These are phyloP conservation scores for Quercus phellos DNA, from an alignment of 331 rosid species.

Conservation along the genomic window DNA sequence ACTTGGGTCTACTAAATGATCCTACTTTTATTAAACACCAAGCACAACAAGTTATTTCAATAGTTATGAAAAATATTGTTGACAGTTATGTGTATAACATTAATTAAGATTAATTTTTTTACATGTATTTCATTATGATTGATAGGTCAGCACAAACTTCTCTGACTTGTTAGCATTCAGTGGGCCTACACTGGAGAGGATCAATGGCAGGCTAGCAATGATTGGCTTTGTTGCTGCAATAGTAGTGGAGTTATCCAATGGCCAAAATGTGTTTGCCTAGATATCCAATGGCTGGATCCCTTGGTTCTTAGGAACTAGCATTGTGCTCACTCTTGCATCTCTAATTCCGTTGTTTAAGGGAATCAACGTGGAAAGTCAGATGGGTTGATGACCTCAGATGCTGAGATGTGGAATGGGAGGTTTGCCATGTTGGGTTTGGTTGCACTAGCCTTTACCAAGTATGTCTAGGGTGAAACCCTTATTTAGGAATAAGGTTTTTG, in stretches of 20 bases:
- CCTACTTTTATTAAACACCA: too few relatives aligned
- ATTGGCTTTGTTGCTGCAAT: constrained; percentile 74
- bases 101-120: too few relatives aligned
- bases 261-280: constrained; percentile 59
- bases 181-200: constrained; percentile 84
- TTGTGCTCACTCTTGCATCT: constrained; percentile 59
- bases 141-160: constrained; percentile 50
- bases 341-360: constrained; percentile 62
- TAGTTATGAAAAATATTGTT: too few relatives aligned
- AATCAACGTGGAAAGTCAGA: constrained; percentile 64
- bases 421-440: constrained; percentile 74
- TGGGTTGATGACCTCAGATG: constrained; percentile 55
- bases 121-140: too few relatives aligned
- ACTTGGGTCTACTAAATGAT: too few relatives aligned
- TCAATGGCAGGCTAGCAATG: constrained; percentile 85
- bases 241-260: constrained; percentile 57
- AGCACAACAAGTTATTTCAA: too few relatives aligned
- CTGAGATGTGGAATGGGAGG: constrained; percentile 76
- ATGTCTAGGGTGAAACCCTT: constrained; percentile 59
- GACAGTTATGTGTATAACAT: too few relatives aligned
- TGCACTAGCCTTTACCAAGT: constrained; percentile 69
- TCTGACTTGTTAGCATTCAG: constrained; percentile 57
- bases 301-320: constrained; percentile 56
- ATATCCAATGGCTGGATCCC: constrained; percentile 54
- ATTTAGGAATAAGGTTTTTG: constrained; percentile 15